Evolutionary conservation across 495 filamentous ascomycete species (phyloP), one percentile per base, ranked within the genome.

Genomic region (Xylaria sp.): DNA sequence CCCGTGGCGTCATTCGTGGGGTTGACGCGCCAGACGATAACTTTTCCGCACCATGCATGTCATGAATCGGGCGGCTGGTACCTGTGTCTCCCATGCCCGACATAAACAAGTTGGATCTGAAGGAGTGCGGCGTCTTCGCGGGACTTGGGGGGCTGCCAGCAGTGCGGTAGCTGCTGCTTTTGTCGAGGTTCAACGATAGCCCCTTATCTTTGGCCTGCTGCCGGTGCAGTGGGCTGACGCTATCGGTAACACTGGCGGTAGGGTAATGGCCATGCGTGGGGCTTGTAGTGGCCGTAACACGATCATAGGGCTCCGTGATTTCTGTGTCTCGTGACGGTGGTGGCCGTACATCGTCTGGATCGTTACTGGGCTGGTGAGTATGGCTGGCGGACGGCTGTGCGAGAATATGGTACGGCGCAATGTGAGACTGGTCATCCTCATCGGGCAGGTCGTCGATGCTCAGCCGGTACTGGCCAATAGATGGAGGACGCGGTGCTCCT

Each of bases 241-340:
- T 97, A 67, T 93, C 92, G 3, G 88, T 85, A 19, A 93, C 61
- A 77, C 92, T 95, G 66, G 87, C 82, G 2, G 90, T 89, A 50
- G 88, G 87, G 74, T 92, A 85, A 62, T 86, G 81, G 41, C 85
- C 87, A 24, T 88, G 88, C 3, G 88, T 92, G 37, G 91, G 92
- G 72, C 92, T 94, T 0, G 92, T 91, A 74, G 91, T 93, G 53
- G 90, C 88, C 0, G 91, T 93, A 61, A 88, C 86, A 70, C 89
- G 86, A 71, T 93, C 92, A 63, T 80, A 77, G 3, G 82, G 81
- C 58, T 87, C 93, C 53, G 93, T 95, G 75, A 88, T 88, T 71
- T 96, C 93, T 11, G 93, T 95, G 35, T 91, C 93, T 71, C 93
- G 84, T 15, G 93, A 95, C 9, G 89, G 90, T 33, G 92, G 92